Evolutionary conservation across 179 eudicot genomes (phyloP).

Genomic region (Carnegiea gigantea): DNA sequence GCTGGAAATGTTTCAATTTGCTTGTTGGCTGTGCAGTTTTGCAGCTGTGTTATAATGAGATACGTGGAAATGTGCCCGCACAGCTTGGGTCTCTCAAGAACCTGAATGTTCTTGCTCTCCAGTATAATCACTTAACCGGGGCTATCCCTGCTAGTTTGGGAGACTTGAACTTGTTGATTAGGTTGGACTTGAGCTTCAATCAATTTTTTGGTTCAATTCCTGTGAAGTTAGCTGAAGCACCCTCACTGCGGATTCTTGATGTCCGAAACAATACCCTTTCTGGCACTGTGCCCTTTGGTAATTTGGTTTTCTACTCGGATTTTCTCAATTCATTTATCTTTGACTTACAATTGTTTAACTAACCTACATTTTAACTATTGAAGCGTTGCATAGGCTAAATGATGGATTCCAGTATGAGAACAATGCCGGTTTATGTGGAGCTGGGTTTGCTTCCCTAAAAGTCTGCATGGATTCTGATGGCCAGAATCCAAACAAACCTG

Average conservation of each 20-base stretch:
- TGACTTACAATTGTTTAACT: slow-evolving; percentile 9
- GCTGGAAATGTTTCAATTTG: slow-evolving; percentile 21
- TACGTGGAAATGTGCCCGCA: slow-evolving; percentile 67
- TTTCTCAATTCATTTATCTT: background rate
- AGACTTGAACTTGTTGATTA: slow-evolving; percentile 50
- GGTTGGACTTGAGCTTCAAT: slow-evolving; percentile 81
- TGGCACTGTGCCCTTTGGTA: slow-evolving; percentile 82
- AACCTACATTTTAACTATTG: slow-evolving; percentile 21
- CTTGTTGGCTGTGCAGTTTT: slow-evolving; percentile 50
- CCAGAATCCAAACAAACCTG: slow-evolving; percentile 40
- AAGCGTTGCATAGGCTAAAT: slow-evolving; percentile 66
- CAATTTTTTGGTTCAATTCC: slow-evolving; percentile 79
- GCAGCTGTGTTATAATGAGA: slow-evolving; percentile 80
- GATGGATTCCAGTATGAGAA: slow-evolving; percentile 70
- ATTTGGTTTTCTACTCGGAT: slow-evolving; percentile 8
- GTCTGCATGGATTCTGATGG: slow-evolving; percentile 46
- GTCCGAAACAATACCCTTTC: slow-evolving; percentile 72
- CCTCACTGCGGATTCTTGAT: slow-evolving; percentile 56
- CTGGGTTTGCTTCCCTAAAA: slow-evolving; percentile 55
- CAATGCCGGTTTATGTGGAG: slow-evolving; percentile 74
- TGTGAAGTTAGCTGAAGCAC: slow-evolving; percentile 59
- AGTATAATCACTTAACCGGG: slow-evolving; percentile 64
- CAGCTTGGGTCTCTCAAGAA: slow-evolving; percentile 68
- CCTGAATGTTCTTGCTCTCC: slow-evolving; percentile 75
- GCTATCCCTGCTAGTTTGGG: slow-evolving; percentile 89